Percentiles rank a stretch among this genome's conserved stretches.
Evolutionary conservation across 768 basidiomycete species (phyloP).

Genomic region (Lentinula lateritia): DNA sequence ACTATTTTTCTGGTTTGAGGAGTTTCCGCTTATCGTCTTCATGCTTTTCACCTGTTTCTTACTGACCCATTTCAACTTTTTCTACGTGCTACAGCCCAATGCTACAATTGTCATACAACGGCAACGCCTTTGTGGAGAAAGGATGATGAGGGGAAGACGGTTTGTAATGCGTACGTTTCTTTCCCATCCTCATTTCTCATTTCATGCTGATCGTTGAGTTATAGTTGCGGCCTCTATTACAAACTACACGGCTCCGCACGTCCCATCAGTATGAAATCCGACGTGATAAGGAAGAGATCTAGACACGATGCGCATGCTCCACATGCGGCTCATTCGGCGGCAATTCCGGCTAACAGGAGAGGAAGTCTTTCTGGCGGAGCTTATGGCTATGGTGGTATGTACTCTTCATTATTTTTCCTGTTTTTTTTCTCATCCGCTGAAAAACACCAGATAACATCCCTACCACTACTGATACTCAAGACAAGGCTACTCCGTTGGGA

Average conservation of each 20-base stretch:
- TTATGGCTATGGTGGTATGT: neutral
- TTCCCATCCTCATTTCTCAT: neutral
- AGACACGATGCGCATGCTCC: slow-evolving; percentile 55
- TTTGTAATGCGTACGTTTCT: slow-evolving; percentile 77
- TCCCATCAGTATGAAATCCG: slow-evolving; percentile 89
- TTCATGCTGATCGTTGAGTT: slow-evolving; percentile 6
- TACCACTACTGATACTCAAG: neutral
- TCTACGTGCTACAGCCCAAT: slow-evolving; percentile 55
- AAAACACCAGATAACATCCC: neutral
- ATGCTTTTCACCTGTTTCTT: neutral
- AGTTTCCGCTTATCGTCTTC: too few species aligned
- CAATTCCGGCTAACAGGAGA: neutral
- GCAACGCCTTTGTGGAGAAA: slow-evolving; percentile 88
- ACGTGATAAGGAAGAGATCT: slow-evolving; percentile 83
- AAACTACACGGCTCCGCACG: slow-evolving; percentile 83
- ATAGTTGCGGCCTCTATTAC: slow-evolving; percentile 78
- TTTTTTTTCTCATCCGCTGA: too few species aligned
- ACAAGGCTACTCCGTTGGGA: neutral
- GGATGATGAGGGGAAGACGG: slow-evolving; percentile 87
- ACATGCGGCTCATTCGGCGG: neutral
- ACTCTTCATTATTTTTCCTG: neutral
- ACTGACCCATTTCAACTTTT: slow-evolving; percentile 15
- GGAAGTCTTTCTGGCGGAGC: neutral
- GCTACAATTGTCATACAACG: slow-evolving; percentile 87
- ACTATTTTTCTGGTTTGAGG: too few species aligned